Percentiles rank a stretch among this genome's conserved stretches.
Conservation (phyloP, 208 protist genomes). For the Wallacemonas rigidus region DNA sequence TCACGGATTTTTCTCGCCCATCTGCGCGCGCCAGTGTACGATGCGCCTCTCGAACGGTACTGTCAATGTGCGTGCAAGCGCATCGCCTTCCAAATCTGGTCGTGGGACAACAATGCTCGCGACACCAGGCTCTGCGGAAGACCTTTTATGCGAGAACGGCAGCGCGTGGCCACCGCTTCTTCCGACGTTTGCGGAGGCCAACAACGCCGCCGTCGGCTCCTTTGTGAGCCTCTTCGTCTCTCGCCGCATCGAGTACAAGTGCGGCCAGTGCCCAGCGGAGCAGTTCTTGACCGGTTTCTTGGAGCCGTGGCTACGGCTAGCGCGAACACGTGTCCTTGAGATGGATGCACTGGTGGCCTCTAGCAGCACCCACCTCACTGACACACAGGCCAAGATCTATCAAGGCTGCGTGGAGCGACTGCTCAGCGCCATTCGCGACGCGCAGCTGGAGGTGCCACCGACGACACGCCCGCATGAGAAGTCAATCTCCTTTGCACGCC, state of each 20-base stretch:
- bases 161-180: slow-evolving; percentile 39
- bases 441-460: slow-evolving; percentile 28
- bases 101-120: background rate
- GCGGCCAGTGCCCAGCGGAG: slow-evolving; percentile 28
- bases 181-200: slow-evolving; percentile 31
- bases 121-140: slow-evolving; percentile 2
- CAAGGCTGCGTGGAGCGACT: slow-evolving; percentile 31
- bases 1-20: background rate
- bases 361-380: slow-evolving; percentile 16
- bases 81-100: background rate
- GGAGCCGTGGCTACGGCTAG: slow-evolving; percentile 31
- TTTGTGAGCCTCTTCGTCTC: slow-evolving; percentile 43
- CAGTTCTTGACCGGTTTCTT: slow-evolving; percentile 33
- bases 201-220: slow-evolving; percentile 23
- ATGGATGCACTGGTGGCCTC: slow-evolving; percentile 5
- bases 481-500: slow-evolving; percentile 40
- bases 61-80: slow-evolving; percentile 24
- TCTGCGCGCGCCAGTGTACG: too few relatives aligned
- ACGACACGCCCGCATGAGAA: slow-evolving; percentile 23
- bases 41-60: slow-evolving; percentile 33
- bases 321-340: slow-evolving; percentile 17
- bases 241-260: slow-evolving; percentile 44
- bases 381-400: slow-evolving; percentile 20
- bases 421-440: slow-evolving; percentile 40
- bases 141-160: slow-evolving; percentile 17